Base-by-base conservation (phyloP, 1,139 yeast genomes). In the Geotrichum histeridarum region DNA sequence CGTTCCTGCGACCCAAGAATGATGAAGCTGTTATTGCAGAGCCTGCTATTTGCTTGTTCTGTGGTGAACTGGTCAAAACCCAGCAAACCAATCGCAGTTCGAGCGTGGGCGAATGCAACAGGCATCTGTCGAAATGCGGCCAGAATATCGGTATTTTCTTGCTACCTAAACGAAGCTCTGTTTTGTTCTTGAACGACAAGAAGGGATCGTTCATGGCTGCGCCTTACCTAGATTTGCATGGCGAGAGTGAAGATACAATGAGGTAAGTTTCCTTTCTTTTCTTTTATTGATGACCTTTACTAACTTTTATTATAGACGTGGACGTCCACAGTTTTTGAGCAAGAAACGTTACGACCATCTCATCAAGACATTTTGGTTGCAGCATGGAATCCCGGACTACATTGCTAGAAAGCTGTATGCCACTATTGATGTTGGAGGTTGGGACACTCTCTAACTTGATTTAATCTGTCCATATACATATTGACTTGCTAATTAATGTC, bases 201-300 rank as follows among this genome's bases (percentile, higher is more conserved):
- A 76, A 77, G 57, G 99, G 99, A 0, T 82, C 96, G 0, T 91
- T 91, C 66, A 78, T 82, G 58, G 83, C 83, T 44, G 86, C 95
- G 1, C 99, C 98, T 0, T 93, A 83, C 65, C 71, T 88, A 45
- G 96, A 91, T 67, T 77, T 78, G 48, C 96, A 89, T 68, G 98
- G 98, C 0, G 98, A 91, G 64, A 70, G 83, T 14, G 91, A 91
- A 48, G 85, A 82, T 48, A 94, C 86, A 49, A 73, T 81, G 63
- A 63, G 64, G 66, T 59, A 54, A 22, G 61, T 51, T 27, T 43
- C 33, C 30, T 14, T 22, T 2, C n/a, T 15, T 14, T 27, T 30
- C 46, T 11, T 15, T 31, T 31, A 5, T 41, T 6, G 2, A 56
- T 59, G 59, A 17, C 9, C 11, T 46, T 33, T 49, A 41, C 55